These are phyloP conservation scores for Trichoderma hamatum DNA, from an alignment of 2,329 filamentous ascomycete species.

Conservation along the genomic window DNA sequence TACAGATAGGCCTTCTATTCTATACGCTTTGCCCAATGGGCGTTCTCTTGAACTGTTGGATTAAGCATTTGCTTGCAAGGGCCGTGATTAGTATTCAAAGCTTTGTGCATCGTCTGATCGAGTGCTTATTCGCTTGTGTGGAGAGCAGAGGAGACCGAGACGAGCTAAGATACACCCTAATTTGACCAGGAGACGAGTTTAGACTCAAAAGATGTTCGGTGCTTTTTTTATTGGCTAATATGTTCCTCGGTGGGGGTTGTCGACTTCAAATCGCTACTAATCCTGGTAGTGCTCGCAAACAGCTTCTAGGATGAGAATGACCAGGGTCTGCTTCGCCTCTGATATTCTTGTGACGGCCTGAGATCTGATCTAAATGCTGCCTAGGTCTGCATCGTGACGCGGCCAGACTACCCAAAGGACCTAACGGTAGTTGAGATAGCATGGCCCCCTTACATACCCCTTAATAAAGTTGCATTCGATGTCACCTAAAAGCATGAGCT, in stretches of 20 bases:
- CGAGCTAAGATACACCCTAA: not conserved
- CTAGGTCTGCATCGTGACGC: not conserved
- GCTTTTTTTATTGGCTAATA: not conserved
- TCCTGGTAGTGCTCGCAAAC: not conserved
- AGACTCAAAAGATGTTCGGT: not conserved
- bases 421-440: not conserved
- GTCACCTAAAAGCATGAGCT: not conserved
- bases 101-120: not conserved
- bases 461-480: conserved; percentile 7
- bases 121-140: not conserved
- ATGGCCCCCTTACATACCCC: not conserved
- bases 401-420: not conserved
- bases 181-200: not conserved
- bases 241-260: not conserved
- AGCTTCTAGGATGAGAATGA: not conserved
- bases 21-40: too few species aligned
- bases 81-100: not conserved
- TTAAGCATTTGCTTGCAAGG: not conserved
- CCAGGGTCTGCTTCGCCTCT: not conserved
- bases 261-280: not conserved
- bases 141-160: not conserved
- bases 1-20: not conserved
- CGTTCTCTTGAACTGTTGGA: not conserved
- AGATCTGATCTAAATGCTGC: not conserved
- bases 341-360: not conserved